Evolutionary conservation across 352 stramenopile species (phyloP).

Genomic region (Hyphochytrium catenoides): DNA sequence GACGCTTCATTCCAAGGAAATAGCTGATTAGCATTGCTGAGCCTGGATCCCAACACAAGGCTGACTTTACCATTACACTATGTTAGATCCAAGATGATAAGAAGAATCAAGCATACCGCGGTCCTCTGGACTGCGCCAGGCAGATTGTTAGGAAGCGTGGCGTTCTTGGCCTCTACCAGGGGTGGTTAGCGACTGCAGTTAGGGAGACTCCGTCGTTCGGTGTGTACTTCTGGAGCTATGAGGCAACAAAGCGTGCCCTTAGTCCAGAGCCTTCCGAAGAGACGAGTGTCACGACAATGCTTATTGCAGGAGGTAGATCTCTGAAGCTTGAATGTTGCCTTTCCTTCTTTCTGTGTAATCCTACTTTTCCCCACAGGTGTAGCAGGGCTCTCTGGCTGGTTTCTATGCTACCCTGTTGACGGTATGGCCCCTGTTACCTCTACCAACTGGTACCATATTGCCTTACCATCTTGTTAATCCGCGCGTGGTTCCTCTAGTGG

Average conservation of each 20-base stretch:
- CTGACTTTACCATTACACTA: too few species aligned
- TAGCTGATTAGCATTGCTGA: too few species aligned
- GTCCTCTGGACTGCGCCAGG: constrained; percentile 38
- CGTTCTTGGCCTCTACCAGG: constrained; percentile 31
- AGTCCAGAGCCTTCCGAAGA: constrained; percentile 21
- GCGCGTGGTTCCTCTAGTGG: constrained; percentile 14
- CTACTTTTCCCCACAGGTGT: too few species aligned
- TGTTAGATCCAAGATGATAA: constrained; percentile 25
- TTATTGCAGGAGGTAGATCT: constrained; percentile 47
- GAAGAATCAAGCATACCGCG: constrained; percentile 23
- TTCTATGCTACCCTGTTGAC: constrained; percentile 48
- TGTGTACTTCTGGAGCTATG: constrained; percentile 57
- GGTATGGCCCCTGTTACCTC: constrained; percentile 14
- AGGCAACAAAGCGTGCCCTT: constrained; percentile 42
- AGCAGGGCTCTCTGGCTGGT: constrained; percentile 45
- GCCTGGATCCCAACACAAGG: too few species aligned
- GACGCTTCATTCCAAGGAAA: too few species aligned
- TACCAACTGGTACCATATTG: not conserved
- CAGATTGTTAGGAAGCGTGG: constrained; percentile 35
- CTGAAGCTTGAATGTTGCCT: too few species aligned
- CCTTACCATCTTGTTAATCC: constrained; percentile 1
- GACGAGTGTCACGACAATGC: constrained; percentile 42
- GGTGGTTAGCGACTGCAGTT: constrained; percentile 37
- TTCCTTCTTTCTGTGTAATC: too few species aligned
- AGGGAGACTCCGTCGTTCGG: constrained; percentile 51